Percentiles rank a stretch among this genome's conserved stretches.
phyloP scores from a whole-genome alignment of 2,329 filamentous ascomycete species.

The Hypoxylon sp. region DNA sequence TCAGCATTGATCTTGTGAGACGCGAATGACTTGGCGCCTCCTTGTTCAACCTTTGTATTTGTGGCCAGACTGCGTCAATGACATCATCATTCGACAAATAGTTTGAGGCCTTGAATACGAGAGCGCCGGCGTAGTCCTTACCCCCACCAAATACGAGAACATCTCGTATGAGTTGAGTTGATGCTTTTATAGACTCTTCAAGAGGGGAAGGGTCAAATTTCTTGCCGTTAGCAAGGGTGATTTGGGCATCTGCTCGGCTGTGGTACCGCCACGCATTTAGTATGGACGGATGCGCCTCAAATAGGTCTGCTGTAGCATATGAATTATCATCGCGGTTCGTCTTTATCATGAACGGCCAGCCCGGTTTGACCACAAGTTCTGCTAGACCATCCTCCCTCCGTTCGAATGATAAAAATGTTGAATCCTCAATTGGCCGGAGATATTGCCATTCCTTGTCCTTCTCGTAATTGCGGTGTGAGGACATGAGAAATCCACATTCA shows the following conservation, averaged over 20 bases:
- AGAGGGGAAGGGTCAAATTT: constrained; percentile 76
- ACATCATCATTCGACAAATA: constrained; percentile 56
- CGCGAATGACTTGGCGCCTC: constrained; percentile 66
- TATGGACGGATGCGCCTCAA: constrained; percentile 67
- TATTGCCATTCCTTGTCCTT: constrained; percentile 73
- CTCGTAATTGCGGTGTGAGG: constrained; percentile 69
- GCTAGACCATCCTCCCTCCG: constrained; percentile 59
- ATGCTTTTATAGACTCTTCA: constrained; percentile 68
- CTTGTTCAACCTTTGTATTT: constrained; percentile 63
- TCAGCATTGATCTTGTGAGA: constrained; percentile 65
- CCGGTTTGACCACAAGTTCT: constrained; percentile 68
- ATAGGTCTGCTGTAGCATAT: constrained; percentile 75
- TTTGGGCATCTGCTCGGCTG: constrained; percentile 72
- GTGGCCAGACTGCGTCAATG: constrained; percentile 59
- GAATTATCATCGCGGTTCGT: constrained; percentile 71
- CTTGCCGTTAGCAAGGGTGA: constrained; percentile 75
- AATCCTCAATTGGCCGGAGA: constrained; percentile 60
- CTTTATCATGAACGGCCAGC: constrained; percentile 73
- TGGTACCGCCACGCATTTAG: constrained; percentile 73
- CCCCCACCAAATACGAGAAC: constrained; percentile 74
- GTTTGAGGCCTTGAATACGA: constrained; percentile 64
- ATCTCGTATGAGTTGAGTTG: constrained; percentile 62
- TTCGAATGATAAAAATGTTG: constrained; percentile 62
- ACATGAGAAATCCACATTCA: constrained; percentile 76
- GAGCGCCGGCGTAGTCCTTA: constrained; percentile 67